Percentiles rank a stretch among this genome's conserved stretches.
Conservation (phyloP, 2,329 filamentous ascomycete genomes). For the Xylariales sp. region DNA sequence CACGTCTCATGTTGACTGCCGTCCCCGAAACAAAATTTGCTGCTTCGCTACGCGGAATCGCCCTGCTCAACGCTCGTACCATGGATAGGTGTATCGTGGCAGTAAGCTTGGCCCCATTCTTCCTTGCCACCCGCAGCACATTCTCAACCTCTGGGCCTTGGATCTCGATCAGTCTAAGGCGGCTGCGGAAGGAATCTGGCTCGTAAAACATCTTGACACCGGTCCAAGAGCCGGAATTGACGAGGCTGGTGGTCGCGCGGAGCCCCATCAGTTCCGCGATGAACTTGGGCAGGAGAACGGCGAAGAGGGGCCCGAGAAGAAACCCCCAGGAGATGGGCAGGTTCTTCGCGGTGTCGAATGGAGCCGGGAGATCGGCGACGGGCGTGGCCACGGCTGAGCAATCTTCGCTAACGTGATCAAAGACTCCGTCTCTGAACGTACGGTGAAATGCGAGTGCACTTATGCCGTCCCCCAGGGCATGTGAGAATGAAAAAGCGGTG, state of each 20-base stretch:
- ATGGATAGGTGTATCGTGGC: conserved; percentile 2
- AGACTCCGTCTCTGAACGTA: conserved; percentile 1
- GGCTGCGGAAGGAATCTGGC: not conserved
- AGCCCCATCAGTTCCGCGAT: conserved; percentile 3
- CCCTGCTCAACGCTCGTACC: conserved; percentile 1
- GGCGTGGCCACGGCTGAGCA: not conserved
- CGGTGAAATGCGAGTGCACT: conserved; percentile 4
- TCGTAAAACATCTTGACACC: not conserved
- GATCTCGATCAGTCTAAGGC: not conserved
- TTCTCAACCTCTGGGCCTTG: not conserved
- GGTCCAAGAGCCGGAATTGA: conserved; percentile 1
- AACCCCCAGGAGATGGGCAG: conserved; percentile 7
- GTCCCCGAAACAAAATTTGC: conserved; percentile 1
- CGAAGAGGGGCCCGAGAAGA: conserved; percentile 5
- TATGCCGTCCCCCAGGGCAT: conserved; percentile 7
- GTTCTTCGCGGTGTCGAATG: conserved; percentile 6
- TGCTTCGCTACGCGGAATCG: not conserved
- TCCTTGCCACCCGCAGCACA: not conserved
- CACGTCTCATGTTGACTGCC: conserved; percentile 6
- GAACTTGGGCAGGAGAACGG: conserved; percentile 4
- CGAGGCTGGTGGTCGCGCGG: not conserved
- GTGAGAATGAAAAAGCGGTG: conserved; percentile 6
- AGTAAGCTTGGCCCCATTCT: not conserved
- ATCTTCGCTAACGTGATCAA: not conserved
- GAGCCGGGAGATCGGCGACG: not conserved